Evolutionary conservation across 2,329 filamentous ascomycete species (phyloP).

Genomic region (Emergomyces africanus): DNA sequence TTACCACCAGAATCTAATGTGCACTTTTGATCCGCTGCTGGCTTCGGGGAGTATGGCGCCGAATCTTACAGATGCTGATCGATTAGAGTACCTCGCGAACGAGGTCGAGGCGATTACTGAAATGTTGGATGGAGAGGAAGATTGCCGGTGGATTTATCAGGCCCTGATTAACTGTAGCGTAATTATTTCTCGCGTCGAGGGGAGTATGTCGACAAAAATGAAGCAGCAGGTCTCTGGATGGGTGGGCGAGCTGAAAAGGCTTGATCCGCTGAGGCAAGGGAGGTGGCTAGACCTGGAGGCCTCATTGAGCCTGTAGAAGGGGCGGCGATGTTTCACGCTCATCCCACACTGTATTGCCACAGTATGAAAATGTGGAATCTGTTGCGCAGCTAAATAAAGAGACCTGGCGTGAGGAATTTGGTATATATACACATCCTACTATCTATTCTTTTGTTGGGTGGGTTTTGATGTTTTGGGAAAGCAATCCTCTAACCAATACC

Average conservation of each 20-base stretch:
- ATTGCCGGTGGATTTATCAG: slow-evolving; percentile 84
- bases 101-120: slow-evolving; percentile 66
- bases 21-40: slow-evolving; percentile 44
- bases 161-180: slow-evolving; percentile 64
- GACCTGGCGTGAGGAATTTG: neutral
- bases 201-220: slow-evolving; percentile 33
- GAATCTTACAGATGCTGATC: slow-evolving; percentile 48
- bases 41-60: slow-evolving; percentile 48
- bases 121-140: slow-evolving; percentile 51
- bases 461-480: too few species aligned
- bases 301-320: slow-evolving; percentile 18
- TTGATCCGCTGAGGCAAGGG: slow-evolving; percentile 63
- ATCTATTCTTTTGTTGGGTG: too few species aligned
- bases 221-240: slow-evolving; percentile 40
- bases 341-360: neutral
- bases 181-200: slow-evolving; percentile 39
- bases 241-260: slow-evolving; percentile 51
- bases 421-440: neutral
- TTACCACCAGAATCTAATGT: slow-evolving; percentile 81
- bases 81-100: slow-evolving; percentile 50
- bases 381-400: neutral
- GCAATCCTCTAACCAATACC: too few species aligned
- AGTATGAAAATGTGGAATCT: neutral
- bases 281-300: slow-evolving; percentile 61
- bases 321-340: slow-evolving; percentile 4